Evolutionary conservation across 441 rosid species (phyloP).

Genomic region (Brassica balearica): DNA sequence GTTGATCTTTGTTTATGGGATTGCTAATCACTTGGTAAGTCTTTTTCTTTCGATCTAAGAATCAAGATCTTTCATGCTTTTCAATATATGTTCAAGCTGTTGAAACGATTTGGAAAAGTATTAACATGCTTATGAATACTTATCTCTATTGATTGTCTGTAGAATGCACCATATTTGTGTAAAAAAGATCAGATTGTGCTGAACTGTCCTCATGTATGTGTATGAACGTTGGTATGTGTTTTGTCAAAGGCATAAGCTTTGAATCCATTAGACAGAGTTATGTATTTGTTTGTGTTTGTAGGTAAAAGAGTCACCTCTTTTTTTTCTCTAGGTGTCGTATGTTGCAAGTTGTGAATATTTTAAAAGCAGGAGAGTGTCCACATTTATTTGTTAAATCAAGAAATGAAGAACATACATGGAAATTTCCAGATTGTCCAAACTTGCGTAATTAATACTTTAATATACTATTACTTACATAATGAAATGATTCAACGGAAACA

Average conservation of each 20-base stretch:
- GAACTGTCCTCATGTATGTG: slow-evolving; percentile 84
- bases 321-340: too few species aligned
- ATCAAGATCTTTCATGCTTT: background rate
- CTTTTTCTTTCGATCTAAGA: too few species aligned
- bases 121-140: slow-evolving; percentile 1
- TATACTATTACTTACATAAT: too few species aligned
- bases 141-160: slow-evolving; percentile 14
- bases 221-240: slow-evolving; percentile 17
- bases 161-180: slow-evolving; percentile 93
- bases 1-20: slow-evolving; percentile 64
- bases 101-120: slow-evolving; percentile 17
- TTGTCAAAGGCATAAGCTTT: slow-evolving; percentile 25
- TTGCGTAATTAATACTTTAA: too few species aligned
- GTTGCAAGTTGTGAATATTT: too few species aligned
- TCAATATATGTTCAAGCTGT: background rate
- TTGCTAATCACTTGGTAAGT: slow-evolving; percentile 69
- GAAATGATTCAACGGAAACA: too few species aligned
- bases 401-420: too few species aligned
- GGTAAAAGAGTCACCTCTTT: slow-evolving; percentile 91
- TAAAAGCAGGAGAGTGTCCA: too few species aligned
- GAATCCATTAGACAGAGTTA: background rate
- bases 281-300: slow-evolving; percentile 38
- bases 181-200: slow-evolving; percentile 94
- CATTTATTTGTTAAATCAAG: too few species aligned
- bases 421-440: too few species aligned